Evolutionary conservation across 1,284 basidiomycete species (phyloP).

Genomic region (Cutaneotrichosporon sp.): DNA sequence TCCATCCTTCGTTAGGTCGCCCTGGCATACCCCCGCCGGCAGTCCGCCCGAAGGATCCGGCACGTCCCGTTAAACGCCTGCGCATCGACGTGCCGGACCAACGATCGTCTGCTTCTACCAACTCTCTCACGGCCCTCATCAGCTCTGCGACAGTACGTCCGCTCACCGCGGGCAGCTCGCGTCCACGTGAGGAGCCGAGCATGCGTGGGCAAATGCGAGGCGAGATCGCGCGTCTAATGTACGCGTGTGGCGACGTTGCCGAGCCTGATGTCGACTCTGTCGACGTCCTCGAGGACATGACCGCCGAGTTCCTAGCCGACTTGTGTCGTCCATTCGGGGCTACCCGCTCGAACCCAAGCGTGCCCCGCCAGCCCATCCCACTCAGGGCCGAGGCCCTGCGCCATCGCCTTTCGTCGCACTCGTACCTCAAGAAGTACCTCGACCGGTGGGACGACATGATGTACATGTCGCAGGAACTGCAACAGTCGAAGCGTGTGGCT

Average conservation of each 20-base stretch:
- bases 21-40: not conserved
- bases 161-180: not conserved
- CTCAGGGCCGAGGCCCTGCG: slow-evolving; percentile 38
- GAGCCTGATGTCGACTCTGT: slow-evolving; percentile 46
- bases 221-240: slow-evolving; percentile 49
- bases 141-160: not conserved
- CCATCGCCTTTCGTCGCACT: slow-evolving; percentile 36
- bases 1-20: slow-evolving; percentile 12
- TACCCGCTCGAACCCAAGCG: slow-evolving; percentile 27
- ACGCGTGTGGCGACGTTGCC: slow-evolving; percentile 43
- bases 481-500: slow-evolving; percentile 29
- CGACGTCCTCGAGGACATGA: slow-evolving; percentile 49
- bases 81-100: slow-evolving; percentile 14
- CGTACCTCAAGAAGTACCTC: slow-evolving; percentile 41
- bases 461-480: slow-evolving; percentile 40
- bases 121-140: not conserved
- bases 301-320: slow-evolving; percentile 44
- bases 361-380: slow-evolving; percentile 28
- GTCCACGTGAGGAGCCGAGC: slow-evolving; percentile 30
- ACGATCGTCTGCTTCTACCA: not conserved
- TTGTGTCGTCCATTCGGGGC: slow-evolving; percentile 43
- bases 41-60: not conserved
- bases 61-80: slow-evolving; percentile 9
- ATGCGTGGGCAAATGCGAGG: slow-evolving; percentile 47
- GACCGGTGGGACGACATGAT: slow-evolving; percentile 47